Evolutionary conservation across 805 yeast species (phyloP).

Genomic region (Lipomyces orientalis): DNA sequence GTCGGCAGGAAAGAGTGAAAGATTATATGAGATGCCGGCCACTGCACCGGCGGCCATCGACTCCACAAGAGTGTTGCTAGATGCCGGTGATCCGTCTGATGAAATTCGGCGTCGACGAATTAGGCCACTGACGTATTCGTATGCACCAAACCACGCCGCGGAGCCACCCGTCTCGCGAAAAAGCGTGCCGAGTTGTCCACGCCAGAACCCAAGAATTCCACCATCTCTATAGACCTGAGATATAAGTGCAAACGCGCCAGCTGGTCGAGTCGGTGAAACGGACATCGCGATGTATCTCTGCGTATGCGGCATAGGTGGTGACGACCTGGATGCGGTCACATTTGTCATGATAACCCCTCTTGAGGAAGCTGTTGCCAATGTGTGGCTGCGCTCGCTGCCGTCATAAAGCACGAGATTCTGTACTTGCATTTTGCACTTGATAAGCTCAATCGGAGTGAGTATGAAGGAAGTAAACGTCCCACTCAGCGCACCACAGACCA

Average conservation of each 20-base stretch:
- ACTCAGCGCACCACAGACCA: conserved; percentile 77
- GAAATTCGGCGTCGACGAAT: conserved; percentile 39
- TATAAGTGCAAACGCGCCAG: conserved; percentile 42
- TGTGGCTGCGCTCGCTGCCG: not conserved
- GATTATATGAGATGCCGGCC: conserved; percentile 84
- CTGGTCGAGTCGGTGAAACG: conserved; percentile 6
- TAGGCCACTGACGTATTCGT: conserved; percentile 60
- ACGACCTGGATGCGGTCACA: not conserved
- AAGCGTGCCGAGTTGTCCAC: conserved; percentile 82
- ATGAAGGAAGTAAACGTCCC: conserved; percentile 84
- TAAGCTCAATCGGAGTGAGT: conserved; percentile 88
- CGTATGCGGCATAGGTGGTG: not conserved
- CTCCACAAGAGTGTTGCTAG: conserved; percentile 54
- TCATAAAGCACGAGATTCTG: conserved; percentile 46
- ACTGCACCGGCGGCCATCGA: conserved; percentile 77
- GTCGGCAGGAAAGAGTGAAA: conserved; percentile 85
- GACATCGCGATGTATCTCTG: not conserved
- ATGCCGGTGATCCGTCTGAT: conserved; percentile 16
- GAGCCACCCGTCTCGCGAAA: conserved; percentile 88
- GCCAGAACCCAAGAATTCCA: conserved; percentile 82
- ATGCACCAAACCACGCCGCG: conserved; percentile 92
- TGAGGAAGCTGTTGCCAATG: not conserved
- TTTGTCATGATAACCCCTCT: not conserved
- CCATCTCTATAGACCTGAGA: conserved; percentile 51
- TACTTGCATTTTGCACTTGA: conserved; percentile 89